Base-by-base conservation (phyloP, 1,139 yeast species). In the Debaryomycetaceae sp. region DNA sequence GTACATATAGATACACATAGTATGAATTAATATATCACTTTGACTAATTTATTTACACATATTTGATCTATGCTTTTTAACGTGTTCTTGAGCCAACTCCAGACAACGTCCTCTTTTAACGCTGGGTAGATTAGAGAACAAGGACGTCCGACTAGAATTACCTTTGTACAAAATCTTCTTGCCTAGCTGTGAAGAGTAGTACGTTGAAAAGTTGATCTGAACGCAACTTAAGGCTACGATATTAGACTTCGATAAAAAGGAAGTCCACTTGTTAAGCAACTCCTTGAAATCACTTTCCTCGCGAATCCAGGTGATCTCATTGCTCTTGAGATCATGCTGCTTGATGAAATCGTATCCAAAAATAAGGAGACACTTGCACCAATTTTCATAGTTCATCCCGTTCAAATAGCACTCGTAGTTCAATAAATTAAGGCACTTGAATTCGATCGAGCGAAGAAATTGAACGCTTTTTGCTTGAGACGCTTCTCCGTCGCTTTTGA, bases 371-470 rank as follows among this genome's bases (percentile, higher is more conserved):
- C 72, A 60, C 53, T 75, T 72, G 55, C 78, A 73, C 85, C 84
- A 81, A 48, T 78, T 75, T 48, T 75, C 80, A 53, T 80, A 82
- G 40, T 73, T 68, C 33, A 62, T 60, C 38, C 70, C 70, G 41
- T 76, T 76, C 41, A 84, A 69, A 58, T 75, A 78, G 39, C 83
- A 62, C 39, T 78, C 70, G 69, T 83, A 85, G 52, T 81, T 72
- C 46, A 87, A 69, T 9, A 75, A 64, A 34, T 63, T 56, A 47
- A 87, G 71, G 36, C 85, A 69, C n/a, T 70, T 63, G 34, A 76
- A 56, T 63, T 87, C 95, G 47, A 82, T 69, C 9, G 57, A 55
- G 48, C 71, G 71, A 48, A 87, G 69, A 46, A 76, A 80, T 38
- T 63, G 53, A n/a, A 74, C 51, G 42, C 61, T 61, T 34, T 40